A percentile compares a stretch with the other conserved stretches of the same genome.
These are phyloP conservation scores for Kwoniella sp. DNA, from an alignment of 768 basidiomycete genomes.

Conservation along the genomic window DNA sequence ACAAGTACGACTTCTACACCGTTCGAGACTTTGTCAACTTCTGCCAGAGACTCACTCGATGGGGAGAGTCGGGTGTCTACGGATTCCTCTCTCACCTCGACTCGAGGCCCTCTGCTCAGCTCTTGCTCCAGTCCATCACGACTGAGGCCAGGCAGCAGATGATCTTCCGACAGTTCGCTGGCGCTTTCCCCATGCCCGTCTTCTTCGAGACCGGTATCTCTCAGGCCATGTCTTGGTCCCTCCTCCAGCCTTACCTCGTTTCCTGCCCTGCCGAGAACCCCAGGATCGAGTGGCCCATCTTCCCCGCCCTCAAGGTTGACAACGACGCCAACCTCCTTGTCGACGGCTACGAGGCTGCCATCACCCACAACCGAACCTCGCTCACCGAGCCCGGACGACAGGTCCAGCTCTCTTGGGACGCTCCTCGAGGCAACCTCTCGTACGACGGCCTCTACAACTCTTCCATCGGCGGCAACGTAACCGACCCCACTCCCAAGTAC, in stretches of 20 bases:
- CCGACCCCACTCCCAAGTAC: slow-evolving; percentile 53
- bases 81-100: slow-evolving; percentile 66
- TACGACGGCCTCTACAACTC: slow-evolving; percentile 59
- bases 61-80: slow-evolving; percentile 58
- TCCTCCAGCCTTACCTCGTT: slow-evolving; percentile 57
- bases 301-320: slow-evolving; percentile 58
- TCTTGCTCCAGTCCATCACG: slow-evolving; percentile 60
- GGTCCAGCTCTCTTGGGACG: slow-evolving; percentile 58
- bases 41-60: slow-evolving; percentile 56
- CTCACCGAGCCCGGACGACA: slow-evolving; percentile 55
- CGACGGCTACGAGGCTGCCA: slow-evolving; percentile 52
- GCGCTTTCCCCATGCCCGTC: slow-evolving; percentile 58
- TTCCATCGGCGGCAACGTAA: slow-evolving; percentile 48
- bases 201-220: slow-evolving; percentile 60
- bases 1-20: slow-evolving; percentile 57
- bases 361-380: slow-evolving; percentile 58
- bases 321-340: slow-evolving; percentile 49
- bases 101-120: slow-evolving; percentile 56
- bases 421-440: slow-evolving; percentile 57
- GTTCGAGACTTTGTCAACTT: slow-evolving; percentile 63
- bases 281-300: slow-evolving; percentile 57
- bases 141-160: slow-evolving; percentile 65
- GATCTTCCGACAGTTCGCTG: slow-evolving; percentile 62
- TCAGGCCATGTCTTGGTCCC: slow-evolving; percentile 63
- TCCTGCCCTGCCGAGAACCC: slow-evolving; percentile 59